Percentiles rank a stretch among this genome's conserved stretches.
These are phyloP conservation scores for Anisodus acutangulus DNA, from an alignment of 257 asterid genomes.

Conservation along the genomic window DNA sequence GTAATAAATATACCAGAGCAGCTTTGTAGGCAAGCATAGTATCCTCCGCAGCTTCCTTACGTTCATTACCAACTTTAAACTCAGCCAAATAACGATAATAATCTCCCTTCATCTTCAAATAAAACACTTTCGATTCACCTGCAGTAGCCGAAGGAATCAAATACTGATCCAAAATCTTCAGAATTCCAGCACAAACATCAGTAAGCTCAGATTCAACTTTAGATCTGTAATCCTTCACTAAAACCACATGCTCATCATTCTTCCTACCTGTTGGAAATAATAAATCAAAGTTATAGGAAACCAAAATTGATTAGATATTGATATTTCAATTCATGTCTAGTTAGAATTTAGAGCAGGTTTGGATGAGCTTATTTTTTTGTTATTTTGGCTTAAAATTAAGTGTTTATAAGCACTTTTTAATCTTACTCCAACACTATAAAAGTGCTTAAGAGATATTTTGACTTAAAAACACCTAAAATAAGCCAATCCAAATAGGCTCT, in stretches of 20 bases:
- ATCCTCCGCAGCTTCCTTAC: slow-evolving; percentile 72
- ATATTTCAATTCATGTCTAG: no score
- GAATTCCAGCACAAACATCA: slow-evolving; percentile 62
- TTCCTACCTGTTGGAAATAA: slow-evolving; percentile 43
- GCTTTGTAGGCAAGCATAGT: slow-evolving; percentile 72
- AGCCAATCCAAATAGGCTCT: no score
- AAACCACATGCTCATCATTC: slow-evolving; percentile 69
- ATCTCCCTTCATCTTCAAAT: slow-evolving; percentile 80
- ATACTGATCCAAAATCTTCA: slow-evolving; percentile 46
- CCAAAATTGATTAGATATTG: no score
- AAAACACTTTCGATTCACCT: slow-evolving; percentile 68
- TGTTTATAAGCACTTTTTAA: no score
- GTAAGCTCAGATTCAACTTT: slow-evolving; percentile 64
- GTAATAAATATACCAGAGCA: slow-evolving; percentile 58
- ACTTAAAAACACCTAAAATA: no score
- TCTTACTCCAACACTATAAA: no score
- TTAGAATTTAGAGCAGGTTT: no score
- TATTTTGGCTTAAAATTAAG: no score
- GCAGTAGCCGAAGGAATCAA: slow-evolving; percentile 57
- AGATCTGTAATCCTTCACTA: slow-evolving; percentile 74
- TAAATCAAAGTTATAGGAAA: no score
- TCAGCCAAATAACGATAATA: slow-evolving; percentile 68
- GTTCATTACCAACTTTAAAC: slow-evolving; percentile 61
- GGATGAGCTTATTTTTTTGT: no score
- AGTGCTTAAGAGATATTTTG: no score